Conservation (phyloP, 164 flowering plant species). For the Vitis cinerea region DNA sequence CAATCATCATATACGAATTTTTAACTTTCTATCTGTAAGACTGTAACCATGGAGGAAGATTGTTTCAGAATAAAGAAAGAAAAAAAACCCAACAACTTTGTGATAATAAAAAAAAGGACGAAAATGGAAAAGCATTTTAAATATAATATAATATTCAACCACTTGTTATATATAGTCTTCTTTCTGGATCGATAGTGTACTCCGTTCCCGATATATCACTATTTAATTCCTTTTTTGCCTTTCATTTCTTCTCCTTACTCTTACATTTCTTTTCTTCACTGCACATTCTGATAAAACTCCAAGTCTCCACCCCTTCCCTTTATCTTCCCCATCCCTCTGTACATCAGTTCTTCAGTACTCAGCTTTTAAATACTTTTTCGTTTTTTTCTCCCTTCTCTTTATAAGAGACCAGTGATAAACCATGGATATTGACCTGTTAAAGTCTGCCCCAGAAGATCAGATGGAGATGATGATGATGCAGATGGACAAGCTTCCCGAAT, state of each 20-base stretch:
- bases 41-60: neutral
- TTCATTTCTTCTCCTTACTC: slow-evolving; percentile 16
- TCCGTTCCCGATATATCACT: slow-evolving; percentile 44
- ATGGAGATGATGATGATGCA: slow-evolving; percentile 65
- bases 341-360: slow-evolving; percentile 20
- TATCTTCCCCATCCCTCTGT: slow-evolving; percentile 44
- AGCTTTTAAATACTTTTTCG: slow-evolving; percentile 22
- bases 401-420: neutral
- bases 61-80: neutral
- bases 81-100: slow-evolving; percentile 26
- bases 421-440: slow-evolving; percentile 34
- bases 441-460: slow-evolving; percentile 40
- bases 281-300: slow-evolving; percentile 47
- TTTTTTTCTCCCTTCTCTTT: slow-evolving; percentile 4
- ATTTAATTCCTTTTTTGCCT: slow-evolving; percentile 22
- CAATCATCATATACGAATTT: neutral
- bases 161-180: slow-evolving; percentile 37
- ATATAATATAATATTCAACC: slow-evolving; percentile 18
- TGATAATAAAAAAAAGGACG: slow-evolving; percentile 10
- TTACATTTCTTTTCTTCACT: slow-evolving; percentile 23
- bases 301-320: slow-evolving; percentile 25
- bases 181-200: slow-evolving; percentile 26
- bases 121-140: slow-evolving; percentile 5
- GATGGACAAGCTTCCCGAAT: slow-evolving; percentile 52
- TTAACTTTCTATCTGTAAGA: neutral